Conservation (phyloP, 176 grass and related monocot species). For the Carex myosuroides region DNA sequence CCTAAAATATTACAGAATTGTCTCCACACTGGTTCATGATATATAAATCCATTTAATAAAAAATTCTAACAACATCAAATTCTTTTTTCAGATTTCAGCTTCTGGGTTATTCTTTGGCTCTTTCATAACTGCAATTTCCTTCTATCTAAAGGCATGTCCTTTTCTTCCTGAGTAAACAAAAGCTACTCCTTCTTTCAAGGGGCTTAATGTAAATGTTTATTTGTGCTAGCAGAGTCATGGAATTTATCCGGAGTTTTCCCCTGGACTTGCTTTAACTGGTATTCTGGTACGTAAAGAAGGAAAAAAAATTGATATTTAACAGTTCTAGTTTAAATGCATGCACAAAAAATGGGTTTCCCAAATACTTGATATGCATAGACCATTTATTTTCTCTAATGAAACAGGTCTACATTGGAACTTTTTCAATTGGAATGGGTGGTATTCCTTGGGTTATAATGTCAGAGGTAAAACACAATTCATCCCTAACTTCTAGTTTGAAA, state of each 20-base stretch:
- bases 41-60: not conserved
- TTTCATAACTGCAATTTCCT: conserved; percentile 43
- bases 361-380: not conserved
- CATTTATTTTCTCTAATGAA: conserved; percentile 1
- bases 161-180: not conserved
- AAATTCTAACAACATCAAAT: not conserved
- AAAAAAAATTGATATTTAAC: not conserved
- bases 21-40: not conserved
- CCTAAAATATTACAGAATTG: not conserved
- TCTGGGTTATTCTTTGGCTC: conserved; percentile 31
- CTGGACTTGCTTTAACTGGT: conserved; percentile 36
- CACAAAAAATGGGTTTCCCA: not conserved
- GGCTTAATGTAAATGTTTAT: not conserved
- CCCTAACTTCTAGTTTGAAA: not conserved
- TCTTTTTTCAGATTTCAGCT: conserved; percentile 35
- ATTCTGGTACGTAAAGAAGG: conserved; percentile 35
- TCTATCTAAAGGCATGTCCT: conserved; percentile 37
- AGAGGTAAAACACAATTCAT: conserved; percentile 26
- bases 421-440: conserved; percentile 53
- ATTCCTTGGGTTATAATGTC: conserved; percentile 70
- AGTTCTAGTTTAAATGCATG: not conserved
- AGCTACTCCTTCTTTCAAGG: not conserved
- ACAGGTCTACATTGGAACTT: conserved; percentile 44
- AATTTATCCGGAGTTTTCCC: conserved; percentile 18
- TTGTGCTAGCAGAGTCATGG: conserved; percentile 28